These are phyloP conservation scores for Hypoxylon crocopeplum DNA, from an alignment of 495 filamentous ascomycete species.

Conservation along the genomic window DNA sequence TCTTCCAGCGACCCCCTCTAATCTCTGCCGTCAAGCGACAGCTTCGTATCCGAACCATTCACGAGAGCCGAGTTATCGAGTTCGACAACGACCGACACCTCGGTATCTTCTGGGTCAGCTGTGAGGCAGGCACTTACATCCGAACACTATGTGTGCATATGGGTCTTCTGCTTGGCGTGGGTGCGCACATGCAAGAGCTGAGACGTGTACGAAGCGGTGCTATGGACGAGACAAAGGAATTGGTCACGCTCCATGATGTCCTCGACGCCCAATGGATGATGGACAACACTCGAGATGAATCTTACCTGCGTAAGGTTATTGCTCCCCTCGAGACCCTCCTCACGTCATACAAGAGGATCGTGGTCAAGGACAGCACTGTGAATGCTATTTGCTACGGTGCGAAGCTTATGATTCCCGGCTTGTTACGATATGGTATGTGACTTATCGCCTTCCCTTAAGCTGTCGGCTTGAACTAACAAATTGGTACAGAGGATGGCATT, in stretches of 20 bases:
- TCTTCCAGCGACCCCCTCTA: constrained; percentile 95
- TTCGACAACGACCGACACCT: constrained; percentile 97
- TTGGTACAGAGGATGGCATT: constrained; percentile 74
- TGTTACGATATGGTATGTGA: constrained; percentile 80
- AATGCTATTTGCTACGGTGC: constrained; percentile 98
- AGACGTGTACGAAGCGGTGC: constrained; percentile 91
- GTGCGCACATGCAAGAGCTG: constrained; percentile 98
- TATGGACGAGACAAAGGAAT: constrained; percentile 84
- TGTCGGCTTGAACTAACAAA: constrained; percentile 14
- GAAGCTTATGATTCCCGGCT: constrained; percentile 95
- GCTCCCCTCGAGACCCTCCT: constrained; percentile 89
- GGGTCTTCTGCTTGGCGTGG: constrained; percentile 89
- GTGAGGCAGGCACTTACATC: constrained; percentile 98
- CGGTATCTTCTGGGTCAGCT: constrained; percentile 99
- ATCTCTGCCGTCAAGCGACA: constrained; percentile 99
- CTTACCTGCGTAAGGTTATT: constrained; percentile 86
- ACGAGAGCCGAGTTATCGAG: constrained; percentile 93
- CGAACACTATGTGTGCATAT: constrained; percentile 97
- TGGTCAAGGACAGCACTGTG: constrained; percentile 90
- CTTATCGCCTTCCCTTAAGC: neutral
- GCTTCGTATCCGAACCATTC: constrained; percentile 94
- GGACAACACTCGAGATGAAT: constrained; percentile 91
- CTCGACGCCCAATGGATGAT: constrained; percentile 92
- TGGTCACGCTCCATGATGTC: constrained; percentile 96
- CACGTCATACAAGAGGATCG: constrained; percentile 89